Percentiles rank a stretch among this genome's conserved stretches.
phyloP scores from a whole-genome alignment of 208 protist genomes.

The Crithidia bombi region DNA sequence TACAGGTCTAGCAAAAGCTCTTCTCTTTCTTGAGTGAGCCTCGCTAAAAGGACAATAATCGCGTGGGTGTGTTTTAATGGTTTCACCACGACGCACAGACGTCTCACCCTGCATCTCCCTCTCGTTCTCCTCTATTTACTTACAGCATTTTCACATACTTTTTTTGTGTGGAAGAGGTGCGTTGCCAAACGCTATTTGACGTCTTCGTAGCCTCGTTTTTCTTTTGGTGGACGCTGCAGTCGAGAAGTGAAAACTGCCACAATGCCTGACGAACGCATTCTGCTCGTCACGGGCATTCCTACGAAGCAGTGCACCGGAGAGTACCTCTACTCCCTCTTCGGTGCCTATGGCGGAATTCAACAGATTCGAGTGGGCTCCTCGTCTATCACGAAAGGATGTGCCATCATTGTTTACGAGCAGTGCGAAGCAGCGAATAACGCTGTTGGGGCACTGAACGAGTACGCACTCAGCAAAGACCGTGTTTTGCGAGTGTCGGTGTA shows the following conservation, averaged over 20 bases:
- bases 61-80: too few relatives aligned
- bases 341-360: slow-evolving; percentile 81
- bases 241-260: neutral
- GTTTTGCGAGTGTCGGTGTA: slow-evolving; percentile 82
- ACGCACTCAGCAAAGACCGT: slow-evolving; percentile 66
- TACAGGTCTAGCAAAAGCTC: too few relatives aligned
- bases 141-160: neutral
- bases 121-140: slow-evolving; percentile 1
- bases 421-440: slow-evolving; percentile 80
- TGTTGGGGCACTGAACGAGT: slow-evolving; percentile 71
- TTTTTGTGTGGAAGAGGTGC: neutral
- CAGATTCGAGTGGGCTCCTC: slow-evolving; percentile 76
- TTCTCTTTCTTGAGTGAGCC: too few relatives aligned
- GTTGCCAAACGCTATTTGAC: too few relatives aligned
- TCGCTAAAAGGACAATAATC: too few relatives aligned
- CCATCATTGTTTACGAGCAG: slow-evolving; percentile 88
- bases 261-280: slow-evolving; percentile 86
- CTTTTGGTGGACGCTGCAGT: neutral
- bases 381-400: slow-evolving; percentile 74
- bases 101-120: neutral
- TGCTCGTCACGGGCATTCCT: slow-evolving; percentile 85
- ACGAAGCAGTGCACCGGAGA: slow-evolving; percentile 72
- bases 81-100: too few relatives aligned
- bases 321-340: slow-evolving; percentile 86
- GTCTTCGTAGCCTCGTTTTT: too few relatives aligned